Percentiles rank a stretch among this genome's conserved stretches.
Evolutionary conservation across 1,284 basidiomycete genomes (phyloP).

Genomic region (Puccinia novopanici): DNA sequence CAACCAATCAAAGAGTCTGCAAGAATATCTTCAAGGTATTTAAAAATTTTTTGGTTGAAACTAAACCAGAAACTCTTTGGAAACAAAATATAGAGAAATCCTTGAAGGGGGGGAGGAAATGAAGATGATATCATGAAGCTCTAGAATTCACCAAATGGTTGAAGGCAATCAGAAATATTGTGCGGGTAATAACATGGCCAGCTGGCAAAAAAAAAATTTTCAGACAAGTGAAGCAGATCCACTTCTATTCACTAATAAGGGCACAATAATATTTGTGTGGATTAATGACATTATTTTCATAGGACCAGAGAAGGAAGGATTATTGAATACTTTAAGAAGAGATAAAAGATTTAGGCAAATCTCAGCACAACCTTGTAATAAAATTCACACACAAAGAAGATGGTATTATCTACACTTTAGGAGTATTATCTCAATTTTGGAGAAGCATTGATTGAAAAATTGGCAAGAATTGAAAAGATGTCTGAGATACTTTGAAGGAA

Average conservation of each 20-base stretch:
- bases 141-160: conserved; percentile 47
- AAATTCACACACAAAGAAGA: conserved; percentile 13
- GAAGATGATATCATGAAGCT: no score
- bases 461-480: conserved; percentile 33
- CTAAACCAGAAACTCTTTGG: conserved; percentile 30
- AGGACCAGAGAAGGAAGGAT: not conserved
- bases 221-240: conserved; percentile 43
- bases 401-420: conserved; percentile 34
- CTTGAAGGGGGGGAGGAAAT: conserved; percentile 25
- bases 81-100: conserved; percentile 9
- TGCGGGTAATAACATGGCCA: conserved; percentile 40
- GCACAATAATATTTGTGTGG: no score
- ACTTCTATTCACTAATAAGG: conserved; percentile 29
- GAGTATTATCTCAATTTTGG: conserved; percentile 39
- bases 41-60: conserved; percentile 29
- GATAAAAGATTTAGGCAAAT: conserved; percentile 42
- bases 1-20: no score
- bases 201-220: conserved; percentile 36
- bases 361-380: conserved; percentile 32
- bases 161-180: conserved; percentile 43
- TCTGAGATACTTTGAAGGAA: conserved; percentile 44
- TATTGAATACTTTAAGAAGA: conserved; percentile 10
- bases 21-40: conserved; percentile 20
- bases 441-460: conserved; percentile 17
- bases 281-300: no score